These are phyloP conservation scores for Lactarius akahatsu DNA, from an alignment of 768 basidiomycete genomes.

Conservation along the genomic window DNA sequence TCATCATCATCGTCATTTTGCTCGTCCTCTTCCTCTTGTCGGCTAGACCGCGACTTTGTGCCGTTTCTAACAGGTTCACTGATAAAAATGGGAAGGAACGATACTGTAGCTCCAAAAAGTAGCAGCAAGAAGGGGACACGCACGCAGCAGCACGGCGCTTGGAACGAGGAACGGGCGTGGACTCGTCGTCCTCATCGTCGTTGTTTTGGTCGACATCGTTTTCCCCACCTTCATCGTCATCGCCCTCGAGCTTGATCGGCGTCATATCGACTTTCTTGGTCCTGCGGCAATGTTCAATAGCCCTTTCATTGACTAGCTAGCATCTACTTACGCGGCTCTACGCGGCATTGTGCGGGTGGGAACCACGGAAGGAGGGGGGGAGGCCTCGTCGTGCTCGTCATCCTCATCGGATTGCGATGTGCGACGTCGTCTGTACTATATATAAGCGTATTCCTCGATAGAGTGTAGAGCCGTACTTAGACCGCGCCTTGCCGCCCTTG, in stretches of 20 bases:
- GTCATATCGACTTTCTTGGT: slow-evolving; percentile 28
- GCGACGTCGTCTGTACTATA: slow-evolving; percentile 48
- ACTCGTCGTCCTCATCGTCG: slow-evolving; percentile 23
- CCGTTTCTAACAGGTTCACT: not conserved
- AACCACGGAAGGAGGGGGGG: slow-evolving; percentile 39
- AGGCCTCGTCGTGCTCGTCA: slow-evolving; percentile 34
- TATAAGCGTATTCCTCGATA: not conserved
- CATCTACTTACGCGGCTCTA: slow-evolving; percentile 54
- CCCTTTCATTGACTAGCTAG: slow-evolving; percentile 38
- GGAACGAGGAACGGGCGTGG: slow-evolving; percentile 26
- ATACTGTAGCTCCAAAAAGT: not conserved
- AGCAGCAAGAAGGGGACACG: not conserved
- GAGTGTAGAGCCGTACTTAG: slow-evolving; percentile 32
- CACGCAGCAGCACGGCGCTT: slow-evolving; percentile 11
- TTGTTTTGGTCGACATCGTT: slow-evolving; percentile 30
- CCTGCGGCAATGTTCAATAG: slow-evolving; percentile 30
- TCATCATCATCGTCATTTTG: slow-evolving; percentile 1
- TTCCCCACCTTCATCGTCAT: slow-evolving; percentile 36
- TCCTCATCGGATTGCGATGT: slow-evolving; percentile 54
- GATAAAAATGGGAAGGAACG: not conserved
- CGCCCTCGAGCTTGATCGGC: slow-evolving; percentile 30
- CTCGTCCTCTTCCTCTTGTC: slow-evolving; percentile 5
- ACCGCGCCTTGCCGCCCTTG: slow-evolving; percentile 39
- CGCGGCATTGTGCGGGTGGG: slow-evolving; percentile 57
- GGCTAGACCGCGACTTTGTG: not conserved